These are phyloP conservation scores for Leishmania braziliensis DNA, from an alignment of 208 protist species.

Conservation along the genomic window DNA sequence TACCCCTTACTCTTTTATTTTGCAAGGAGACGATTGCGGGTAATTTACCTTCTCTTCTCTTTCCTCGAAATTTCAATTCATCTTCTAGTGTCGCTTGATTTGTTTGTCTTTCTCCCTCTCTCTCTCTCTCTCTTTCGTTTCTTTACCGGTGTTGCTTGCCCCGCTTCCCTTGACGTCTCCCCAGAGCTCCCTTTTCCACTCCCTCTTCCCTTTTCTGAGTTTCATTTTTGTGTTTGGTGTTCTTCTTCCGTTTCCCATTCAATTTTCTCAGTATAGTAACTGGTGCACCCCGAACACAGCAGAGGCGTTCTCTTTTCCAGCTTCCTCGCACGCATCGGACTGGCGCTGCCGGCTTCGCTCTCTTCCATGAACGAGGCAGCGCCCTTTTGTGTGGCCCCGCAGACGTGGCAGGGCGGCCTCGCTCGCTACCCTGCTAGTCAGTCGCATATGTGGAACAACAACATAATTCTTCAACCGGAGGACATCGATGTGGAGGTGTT, in stretches of 20 bases:
- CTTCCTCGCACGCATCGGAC: neutral
- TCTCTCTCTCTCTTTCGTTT: neutral
- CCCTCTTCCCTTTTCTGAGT: neutral
- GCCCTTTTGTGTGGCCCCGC: slow-evolving; percentile 26
- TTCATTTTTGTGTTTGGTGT: neutral
- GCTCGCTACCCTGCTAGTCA: slow-evolving; percentile 23
- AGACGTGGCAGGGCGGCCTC: slow-evolving; percentile 32
- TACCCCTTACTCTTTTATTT: no score
- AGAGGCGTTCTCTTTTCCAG: neutral
- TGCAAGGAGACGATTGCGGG: no score
- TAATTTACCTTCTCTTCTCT: neutral
- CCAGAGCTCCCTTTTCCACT: neutral
- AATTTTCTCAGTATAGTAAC: neutral
- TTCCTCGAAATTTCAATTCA: neutral
- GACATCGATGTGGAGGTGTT: slow-evolving; percentile 27
- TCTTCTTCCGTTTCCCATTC: neutral
- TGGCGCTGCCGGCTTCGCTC: neutral
- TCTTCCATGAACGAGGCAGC: slow-evolving; percentile 11
- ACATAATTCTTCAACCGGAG: slow-evolving; percentile 14
- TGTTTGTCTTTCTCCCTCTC: neutral
- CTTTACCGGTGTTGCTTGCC: neutral
- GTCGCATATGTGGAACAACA: slow-evolving; percentile 43
- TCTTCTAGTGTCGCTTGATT: neutral
- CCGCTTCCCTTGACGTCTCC: neutral
- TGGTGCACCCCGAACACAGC: neutral